These are phyloP conservation scores for Pseudocercospora fijiensis DNA, from an alignment of 2,329 filamentous ascomycete species.

Conservation along the genomic window DNA sequence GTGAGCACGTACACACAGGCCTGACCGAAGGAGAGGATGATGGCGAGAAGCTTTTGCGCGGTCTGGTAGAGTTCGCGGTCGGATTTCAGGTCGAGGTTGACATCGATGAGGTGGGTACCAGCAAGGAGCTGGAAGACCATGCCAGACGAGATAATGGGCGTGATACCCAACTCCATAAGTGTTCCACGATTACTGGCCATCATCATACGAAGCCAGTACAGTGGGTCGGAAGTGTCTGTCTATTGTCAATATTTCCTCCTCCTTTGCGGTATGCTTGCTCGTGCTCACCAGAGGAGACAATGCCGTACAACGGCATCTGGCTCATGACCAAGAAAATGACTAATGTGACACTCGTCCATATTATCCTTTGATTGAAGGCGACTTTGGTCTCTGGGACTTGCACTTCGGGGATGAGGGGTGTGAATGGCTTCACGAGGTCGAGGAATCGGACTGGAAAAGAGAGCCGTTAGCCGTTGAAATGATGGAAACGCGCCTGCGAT, in stretches of 20 bases:
- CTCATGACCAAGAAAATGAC: slow-evolving; percentile 99
- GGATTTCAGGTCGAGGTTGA: slow-evolving; percentile 99
- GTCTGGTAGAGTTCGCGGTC: slow-evolving; percentile 99
- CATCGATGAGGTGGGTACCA: slow-evolving; percentile 98
- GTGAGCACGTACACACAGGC: slow-evolving; percentile 98
- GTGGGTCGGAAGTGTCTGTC: slow-evolving; percentile 78
- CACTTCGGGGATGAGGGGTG: slow-evolving; percentile 99
- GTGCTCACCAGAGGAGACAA: slow-evolving; percentile 74
- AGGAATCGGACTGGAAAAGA: slow-evolving; percentile 82
- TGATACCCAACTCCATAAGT: slow-evolving; percentile 57
- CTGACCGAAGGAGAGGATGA: slow-evolving; percentile 95
- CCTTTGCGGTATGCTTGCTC: slow-evolving; percentile 9
- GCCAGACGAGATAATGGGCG: slow-evolving; percentile 97
- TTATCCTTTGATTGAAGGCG: slow-evolving; percentile 82
- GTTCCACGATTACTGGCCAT: slow-evolving; percentile 82
- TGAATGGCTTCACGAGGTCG: slow-evolving; percentile 99
- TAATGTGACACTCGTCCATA: slow-evolving; percentile 66
- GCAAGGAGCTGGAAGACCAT: slow-evolving; percentile 99
- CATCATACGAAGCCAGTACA: slow-evolving; percentile 99
- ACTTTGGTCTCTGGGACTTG: slow-evolving; percentile 97
- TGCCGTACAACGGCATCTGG: slow-evolving; percentile 97
- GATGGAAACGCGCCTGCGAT: neutral
- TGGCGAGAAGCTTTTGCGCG: slow-evolving; percentile 94
- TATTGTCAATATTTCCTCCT: slow-evolving; percentile 17
- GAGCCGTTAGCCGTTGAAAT: slow-evolving; percentile 20